A percentile compares a stretch with the other conserved stretches of the same genome.
These are phyloP conservation scores for Phoma sp. DNA, from an alignment of 2,329 filamentous ascomycete species.

Conservation along the genomic window DNA sequence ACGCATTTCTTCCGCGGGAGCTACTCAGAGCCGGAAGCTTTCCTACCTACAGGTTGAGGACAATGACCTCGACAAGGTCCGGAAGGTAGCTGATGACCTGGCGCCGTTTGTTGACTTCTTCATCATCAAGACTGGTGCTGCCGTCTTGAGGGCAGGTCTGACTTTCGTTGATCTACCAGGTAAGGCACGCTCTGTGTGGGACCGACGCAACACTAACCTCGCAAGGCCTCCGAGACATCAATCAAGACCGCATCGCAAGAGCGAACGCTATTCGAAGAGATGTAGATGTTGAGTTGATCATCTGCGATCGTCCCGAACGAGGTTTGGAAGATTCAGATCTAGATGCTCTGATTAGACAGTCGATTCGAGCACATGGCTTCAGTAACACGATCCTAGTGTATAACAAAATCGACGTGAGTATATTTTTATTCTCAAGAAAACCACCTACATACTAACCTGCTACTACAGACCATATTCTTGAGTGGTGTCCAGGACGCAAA, in stretches of 20 bases:
- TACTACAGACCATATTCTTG: slow-evolving; percentile 11
- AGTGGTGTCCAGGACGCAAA: slow-evolving; percentile 9
- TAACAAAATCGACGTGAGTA: slow-evolving; percentile 11
- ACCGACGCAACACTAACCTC: background rate
- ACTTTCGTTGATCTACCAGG: slow-evolving; percentile 14
- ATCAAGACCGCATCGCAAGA: slow-evolving; percentile 12
- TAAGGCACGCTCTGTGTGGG: background rate
- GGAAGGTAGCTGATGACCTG: background rate
- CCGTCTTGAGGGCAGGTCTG: slow-evolving; percentile 5
- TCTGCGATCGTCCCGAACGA: slow-evolving; percentile 13
- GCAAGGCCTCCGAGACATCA: slow-evolving; percentile 9
- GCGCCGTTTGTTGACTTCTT: slow-evolving; percentile 11
- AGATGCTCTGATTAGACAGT: slow-evolving; percentile 12
- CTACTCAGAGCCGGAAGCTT: background rate
- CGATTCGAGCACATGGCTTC: slow-evolving; percentile 11
- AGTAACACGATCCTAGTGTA: slow-evolving; percentile 9
- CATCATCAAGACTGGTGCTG: slow-evolving; percentile 10
- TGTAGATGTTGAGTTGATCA: slow-evolving; percentile 11
- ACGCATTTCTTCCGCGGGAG: slow-evolving; percentile 1
- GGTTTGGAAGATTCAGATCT: slow-evolving; percentile 12
- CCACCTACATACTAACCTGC: background rate
- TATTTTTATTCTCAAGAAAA: fast-evolving
- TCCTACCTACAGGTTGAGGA: slow-evolving; percentile 5
- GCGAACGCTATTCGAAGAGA: slow-evolving; percentile 8
- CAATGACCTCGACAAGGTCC: background rate